phyloP scores from a whole-genome alignment of 75 land plant species.

The Cupressus sempervirens region DNA sequence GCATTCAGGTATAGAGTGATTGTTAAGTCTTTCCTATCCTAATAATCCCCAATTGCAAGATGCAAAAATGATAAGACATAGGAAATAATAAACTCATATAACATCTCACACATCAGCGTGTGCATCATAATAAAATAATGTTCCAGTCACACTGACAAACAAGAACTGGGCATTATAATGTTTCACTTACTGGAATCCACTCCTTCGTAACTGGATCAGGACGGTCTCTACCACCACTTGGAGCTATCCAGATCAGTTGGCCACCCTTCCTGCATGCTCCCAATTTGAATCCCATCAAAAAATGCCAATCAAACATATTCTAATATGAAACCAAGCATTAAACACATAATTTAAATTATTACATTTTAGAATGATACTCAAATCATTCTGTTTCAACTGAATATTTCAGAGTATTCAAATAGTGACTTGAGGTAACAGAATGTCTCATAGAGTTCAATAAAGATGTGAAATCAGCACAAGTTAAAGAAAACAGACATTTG shows the following conservation, averaged over 20 bases:
- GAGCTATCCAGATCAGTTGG: constrained; percentile 91
- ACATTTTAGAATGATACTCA: background rate
- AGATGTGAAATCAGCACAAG: background rate
- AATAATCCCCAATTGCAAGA: background rate
- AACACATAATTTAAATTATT: background rate
- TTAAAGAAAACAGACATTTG: background rate
- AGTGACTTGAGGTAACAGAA: background rate
- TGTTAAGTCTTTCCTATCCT: background rate
- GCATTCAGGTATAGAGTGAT: background rate
- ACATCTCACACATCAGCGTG: background rate
- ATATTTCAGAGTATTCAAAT: background rate
- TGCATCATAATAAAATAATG: background rate
- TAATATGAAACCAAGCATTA: background rate
- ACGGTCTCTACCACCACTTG: constrained; percentile 98
- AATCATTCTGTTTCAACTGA: background rate
- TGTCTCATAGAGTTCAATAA: background rate
- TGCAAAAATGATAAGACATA: background rate
- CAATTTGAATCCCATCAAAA: background rate
- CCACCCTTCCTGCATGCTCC: constrained; percentile 62
- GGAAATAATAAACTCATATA: background rate
- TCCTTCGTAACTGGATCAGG: constrained; percentile 73
- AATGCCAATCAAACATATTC: background rate
- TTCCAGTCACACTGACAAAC: background rate
- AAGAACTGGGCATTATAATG: background rate
- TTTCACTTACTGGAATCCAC: constrained; percentile 76